phyloP scores from a whole-genome alignment of 768 basidiomycete species.

The Cystobasidium onofrii region DNA sequence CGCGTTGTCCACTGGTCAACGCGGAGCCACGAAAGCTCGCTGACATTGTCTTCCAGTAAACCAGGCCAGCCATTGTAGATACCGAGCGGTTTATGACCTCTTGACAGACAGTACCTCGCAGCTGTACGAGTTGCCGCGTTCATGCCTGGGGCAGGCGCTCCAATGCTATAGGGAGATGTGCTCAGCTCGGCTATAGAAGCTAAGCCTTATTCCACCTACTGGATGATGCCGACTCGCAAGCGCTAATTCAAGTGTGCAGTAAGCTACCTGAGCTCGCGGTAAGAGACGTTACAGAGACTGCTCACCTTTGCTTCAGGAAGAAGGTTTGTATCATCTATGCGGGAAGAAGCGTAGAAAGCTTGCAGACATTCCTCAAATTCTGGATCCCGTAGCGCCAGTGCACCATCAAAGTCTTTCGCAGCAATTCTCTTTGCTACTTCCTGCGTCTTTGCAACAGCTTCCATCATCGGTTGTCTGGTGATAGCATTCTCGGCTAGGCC shows the following conservation, averaged over 20 bases:
- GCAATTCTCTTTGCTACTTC: constrained; percentile 74
- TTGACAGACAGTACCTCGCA: constrained; percentile 80
- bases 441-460: constrained; percentile 86
- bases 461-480: constrained; percentile 77
- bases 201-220: constrained; percentile 39
- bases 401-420: constrained; percentile 71
- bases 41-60: constrained; percentile 76
- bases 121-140: constrained; percentile 94
- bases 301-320: constrained; percentile 50
- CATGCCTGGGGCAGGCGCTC: constrained; percentile 97
- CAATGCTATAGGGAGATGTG: constrained; percentile 55
- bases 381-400: constrained; percentile 78
- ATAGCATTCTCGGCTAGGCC: constrained; percentile 93
- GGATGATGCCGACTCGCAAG: constrained; percentile 48
- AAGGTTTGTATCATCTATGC: constrained; percentile 53
- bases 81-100: constrained; percentile 85
- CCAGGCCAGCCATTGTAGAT: constrained; percentile 95
- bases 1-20: constrained; percentile 94
- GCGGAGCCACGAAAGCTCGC: constrained; percentile 85
- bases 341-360: constrained; percentile 71
- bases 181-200: not conserved
- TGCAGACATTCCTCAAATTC: constrained; percentile 81
- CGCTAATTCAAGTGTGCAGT: too few species aligned
- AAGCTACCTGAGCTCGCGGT: too few species aligned
- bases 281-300: too few species aligned